These are phyloP conservation scores for Cladophialophora chaetospira DNA, from an alignment of 2,329 filamentous ascomycete genomes.

Conservation along the genomic window DNA sequence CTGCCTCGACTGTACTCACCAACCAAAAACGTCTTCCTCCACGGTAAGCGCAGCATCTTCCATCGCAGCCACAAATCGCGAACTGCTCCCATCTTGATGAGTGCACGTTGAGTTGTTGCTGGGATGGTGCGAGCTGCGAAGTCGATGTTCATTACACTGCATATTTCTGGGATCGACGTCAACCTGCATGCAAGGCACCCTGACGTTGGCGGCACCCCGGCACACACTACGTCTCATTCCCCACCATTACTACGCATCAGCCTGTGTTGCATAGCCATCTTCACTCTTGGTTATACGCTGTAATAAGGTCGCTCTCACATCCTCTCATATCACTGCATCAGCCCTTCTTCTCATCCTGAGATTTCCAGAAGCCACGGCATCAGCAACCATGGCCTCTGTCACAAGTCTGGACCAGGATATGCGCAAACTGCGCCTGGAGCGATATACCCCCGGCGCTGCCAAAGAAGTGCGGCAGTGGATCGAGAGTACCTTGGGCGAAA, in stretches of 20 bases:
- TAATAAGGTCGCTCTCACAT: background rate
- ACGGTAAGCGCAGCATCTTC: slow-evolving; percentile 64
- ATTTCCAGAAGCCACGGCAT: too few relatives aligned
- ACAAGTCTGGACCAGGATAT: slow-evolving; percentile 92
- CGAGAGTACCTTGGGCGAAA: slow-evolving; percentile 74
- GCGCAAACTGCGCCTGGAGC: slow-evolving; percentile 85
- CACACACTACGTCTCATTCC: background rate
- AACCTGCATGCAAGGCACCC: slow-evolving; percentile 17
- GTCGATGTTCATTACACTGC: background rate
- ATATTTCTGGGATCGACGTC: slow-evolving; percentile 24
- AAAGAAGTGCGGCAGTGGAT: slow-evolving; percentile 86
- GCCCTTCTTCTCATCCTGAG: too few relatives aligned
- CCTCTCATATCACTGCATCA: too few relatives aligned
- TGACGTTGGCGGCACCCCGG: background rate
- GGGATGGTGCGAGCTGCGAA: slow-evolving; percentile 1
- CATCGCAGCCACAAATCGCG: slow-evolving; percentile 62
- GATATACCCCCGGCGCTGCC: slow-evolving; percentile 88
- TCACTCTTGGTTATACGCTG: background rate
- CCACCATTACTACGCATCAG: background rate
- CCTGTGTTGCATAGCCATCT: background rate
- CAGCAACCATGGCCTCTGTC: slow-evolving; percentile 78
- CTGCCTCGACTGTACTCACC: slow-evolving; percentile 43
- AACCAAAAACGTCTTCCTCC: slow-evolving; percentile 61
- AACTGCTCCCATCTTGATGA: slow-evolving; percentile 40
- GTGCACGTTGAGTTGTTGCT: slow-evolving; percentile 19